phyloP scores from a whole-genome alignment of 257 asterid genomes.

The Solanum commersonii region DNA sequence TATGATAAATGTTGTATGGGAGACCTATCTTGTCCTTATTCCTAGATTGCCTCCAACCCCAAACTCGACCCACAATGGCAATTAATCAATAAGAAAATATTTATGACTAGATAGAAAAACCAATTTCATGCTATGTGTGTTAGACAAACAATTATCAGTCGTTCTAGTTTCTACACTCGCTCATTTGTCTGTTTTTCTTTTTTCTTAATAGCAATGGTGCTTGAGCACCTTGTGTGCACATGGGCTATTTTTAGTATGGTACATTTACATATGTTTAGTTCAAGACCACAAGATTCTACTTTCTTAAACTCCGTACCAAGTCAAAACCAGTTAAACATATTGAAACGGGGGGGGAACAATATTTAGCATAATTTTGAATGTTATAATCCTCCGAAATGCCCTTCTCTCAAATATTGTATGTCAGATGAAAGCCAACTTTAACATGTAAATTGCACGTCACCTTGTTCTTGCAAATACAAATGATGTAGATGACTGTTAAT shows the following conservation, averaged over 20 bases:
- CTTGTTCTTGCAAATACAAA: background rate
- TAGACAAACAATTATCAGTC: background rate
- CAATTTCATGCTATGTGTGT: background rate
- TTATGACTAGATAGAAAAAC: background rate
- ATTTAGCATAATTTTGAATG: background rate
- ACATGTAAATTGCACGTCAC: background rate
- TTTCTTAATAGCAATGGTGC: background rate
- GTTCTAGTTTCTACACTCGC: background rate
- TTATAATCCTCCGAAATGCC: background rate
- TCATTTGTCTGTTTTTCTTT: background rate
- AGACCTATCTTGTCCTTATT: background rate
- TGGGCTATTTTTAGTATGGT: background rate
- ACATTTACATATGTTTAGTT: background rate
- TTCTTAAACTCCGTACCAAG: background rate
- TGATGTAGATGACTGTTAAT: background rate
- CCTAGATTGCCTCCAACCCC: background rate
- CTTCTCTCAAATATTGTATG: background rate
- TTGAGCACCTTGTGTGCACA: background rate
- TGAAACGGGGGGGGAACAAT: background rate
- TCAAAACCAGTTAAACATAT: background rate
- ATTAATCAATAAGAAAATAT: background rate
- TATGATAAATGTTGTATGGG: background rate
- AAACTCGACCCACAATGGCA: background rate
- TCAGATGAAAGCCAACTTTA: background rate
- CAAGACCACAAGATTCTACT: background rate